Conservation (phyloP, 768 basidiomycete species). For the Candolleomyces eurysporus region DNA sequence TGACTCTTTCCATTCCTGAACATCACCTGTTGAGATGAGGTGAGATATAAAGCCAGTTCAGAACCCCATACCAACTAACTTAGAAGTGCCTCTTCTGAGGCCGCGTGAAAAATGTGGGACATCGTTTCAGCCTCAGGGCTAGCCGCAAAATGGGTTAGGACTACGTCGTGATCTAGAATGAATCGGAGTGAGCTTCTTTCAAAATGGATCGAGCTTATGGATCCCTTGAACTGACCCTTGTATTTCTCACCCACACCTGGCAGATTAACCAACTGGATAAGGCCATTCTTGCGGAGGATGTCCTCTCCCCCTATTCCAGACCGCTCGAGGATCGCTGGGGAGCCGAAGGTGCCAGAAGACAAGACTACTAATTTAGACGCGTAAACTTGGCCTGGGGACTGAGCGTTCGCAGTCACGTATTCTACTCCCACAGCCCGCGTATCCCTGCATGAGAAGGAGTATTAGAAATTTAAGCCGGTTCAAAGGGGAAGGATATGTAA, state of each 20-base stretch:
- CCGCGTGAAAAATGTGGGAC: conserved; percentile 41
- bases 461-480: background rate
- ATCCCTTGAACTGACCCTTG: conserved; percentile 34
- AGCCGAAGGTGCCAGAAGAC: conserved; percentile 54
- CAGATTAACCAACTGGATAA: conserved; percentile 56
- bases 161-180: conserved; percentile 39
- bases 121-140: conserved; percentile 47
- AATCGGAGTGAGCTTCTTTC: background rate
- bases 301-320: conserved; percentile 56
- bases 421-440: conserved; percentile 52
- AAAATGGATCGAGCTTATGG: background rate
- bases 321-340: conserved; percentile 54
- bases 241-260: conserved; percentile 78
- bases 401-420: conserved; percentile 36
- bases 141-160: conserved; percentile 39
- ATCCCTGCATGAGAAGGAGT: conserved; percentile 21
- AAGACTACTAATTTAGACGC: conserved; percentile 48
- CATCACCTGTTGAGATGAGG: conserved; percentile 11
- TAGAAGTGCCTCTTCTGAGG: conserved; percentile 33
- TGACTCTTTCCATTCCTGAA: conserved; percentile 25
- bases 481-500: background rate
- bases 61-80: conserved; percentile 28
- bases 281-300: conserved; percentile 45
- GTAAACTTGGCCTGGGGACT: conserved; percentile 20
- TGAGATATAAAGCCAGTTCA: background rate